These are phyloP conservation scores for Penicillium sp. DNA, from an alignment of 2,329 filamentous ascomycete genomes.

Conservation along the genomic window DNA sequence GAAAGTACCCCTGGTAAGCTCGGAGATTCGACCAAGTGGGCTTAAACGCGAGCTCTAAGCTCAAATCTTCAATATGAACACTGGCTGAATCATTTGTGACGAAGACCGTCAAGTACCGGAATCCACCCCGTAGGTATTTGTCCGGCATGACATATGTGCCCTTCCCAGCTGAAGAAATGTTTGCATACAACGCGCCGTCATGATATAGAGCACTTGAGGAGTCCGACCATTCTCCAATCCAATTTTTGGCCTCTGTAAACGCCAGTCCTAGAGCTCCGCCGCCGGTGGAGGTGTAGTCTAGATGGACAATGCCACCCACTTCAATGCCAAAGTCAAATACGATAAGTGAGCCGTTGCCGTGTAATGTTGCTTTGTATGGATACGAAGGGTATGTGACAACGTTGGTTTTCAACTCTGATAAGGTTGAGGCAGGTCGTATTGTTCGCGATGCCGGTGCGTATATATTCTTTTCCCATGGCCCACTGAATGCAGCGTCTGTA, in stretches of 20 bases:
- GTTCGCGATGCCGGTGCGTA: constrained; percentile 56
- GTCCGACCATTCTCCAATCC: constrained; percentile 50
- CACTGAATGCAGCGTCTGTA: constrained; percentile 53
- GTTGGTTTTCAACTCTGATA: constrained; percentile 37
- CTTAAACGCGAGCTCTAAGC: constrained; percentile 50
- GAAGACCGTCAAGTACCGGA: constrained; percentile 48
- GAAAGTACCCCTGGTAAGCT: constrained; percentile 56
- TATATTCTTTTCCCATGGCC: constrained; percentile 59
- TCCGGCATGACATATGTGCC: constrained; percentile 43
- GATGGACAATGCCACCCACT: constrained; percentile 56
- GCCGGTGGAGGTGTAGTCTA: constrained; percentile 50
- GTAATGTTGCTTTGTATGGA: constrained; percentile 36
- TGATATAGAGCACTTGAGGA: constrained; percentile 50
- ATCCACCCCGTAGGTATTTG: constrained; percentile 45
- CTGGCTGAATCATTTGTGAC: constrained; percentile 32
- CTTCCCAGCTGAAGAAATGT: constrained; percentile 35
- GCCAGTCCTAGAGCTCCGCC: constrained; percentile 47
- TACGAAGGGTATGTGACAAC: constrained; percentile 24
- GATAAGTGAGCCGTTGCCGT: constrained; percentile 53
- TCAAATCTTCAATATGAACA: constrained; percentile 41
- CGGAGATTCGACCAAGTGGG: constrained; percentile 54
- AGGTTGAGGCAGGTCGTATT: constrained; percentile 48
- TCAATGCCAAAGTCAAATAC: constrained; percentile 61
- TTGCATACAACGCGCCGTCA: constrained; percentile 44
- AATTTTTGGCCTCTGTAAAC: constrained; percentile 52